These are phyloP conservation scores for Trichoderma parareesei DNA, from an alignment of 495 filamentous ascomycete species.

Conservation along the genomic window DNA sequence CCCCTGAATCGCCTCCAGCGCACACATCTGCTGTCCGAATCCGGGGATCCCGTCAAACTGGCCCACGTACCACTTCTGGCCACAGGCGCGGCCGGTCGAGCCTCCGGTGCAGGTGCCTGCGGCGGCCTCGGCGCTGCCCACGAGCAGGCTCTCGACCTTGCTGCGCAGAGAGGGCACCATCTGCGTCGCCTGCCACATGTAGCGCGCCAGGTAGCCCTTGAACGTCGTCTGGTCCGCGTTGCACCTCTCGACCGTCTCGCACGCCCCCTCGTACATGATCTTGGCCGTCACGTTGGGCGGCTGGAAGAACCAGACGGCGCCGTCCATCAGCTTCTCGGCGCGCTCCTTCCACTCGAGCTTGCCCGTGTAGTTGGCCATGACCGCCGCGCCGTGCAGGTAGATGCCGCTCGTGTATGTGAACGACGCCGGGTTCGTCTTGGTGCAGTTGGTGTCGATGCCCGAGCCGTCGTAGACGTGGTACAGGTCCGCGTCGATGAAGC, in stretches of 20 bases:
- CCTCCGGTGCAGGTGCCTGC: constrained; percentile 57
- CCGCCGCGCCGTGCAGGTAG: constrained; percentile 56
- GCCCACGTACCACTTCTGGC: constrained; percentile 57
- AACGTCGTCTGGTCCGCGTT: constrained; percentile 69
- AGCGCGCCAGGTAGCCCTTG: constrained; percentile 73
- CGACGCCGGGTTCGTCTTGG: constrained; percentile 31
- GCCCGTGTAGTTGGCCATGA: constrained; percentile 55
- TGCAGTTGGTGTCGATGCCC: constrained; percentile 35
- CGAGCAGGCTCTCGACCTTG: constrained; percentile 43
- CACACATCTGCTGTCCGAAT: constrained; percentile 65
- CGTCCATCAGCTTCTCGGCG: constrained; percentile 40
- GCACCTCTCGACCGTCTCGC: constrained; percentile 55
- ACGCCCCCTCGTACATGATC: constrained; percentile 63
- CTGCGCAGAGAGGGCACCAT: constrained; percentile 49
- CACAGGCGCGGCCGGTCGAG: constrained; percentile 50
- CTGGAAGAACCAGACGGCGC: constrained; percentile 37
- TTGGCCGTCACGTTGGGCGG: constrained; percentile 34
- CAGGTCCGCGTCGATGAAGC: constrained; percentile 36
- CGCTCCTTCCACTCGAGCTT: constrained; percentile 43
- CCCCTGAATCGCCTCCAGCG: constrained; percentile 59
- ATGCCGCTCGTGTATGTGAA: constrained; percentile 63
- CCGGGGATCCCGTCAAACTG: constrained; percentile 53
- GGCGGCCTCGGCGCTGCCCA: constrained; percentile 54
- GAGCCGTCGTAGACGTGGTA: constrained; percentile 52
- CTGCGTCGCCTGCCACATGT: constrained; percentile 56